Evolutionary conservation across 768 basidiomycete genomes (phyloP).

Genomic region (Serendipita sp.): DNA sequence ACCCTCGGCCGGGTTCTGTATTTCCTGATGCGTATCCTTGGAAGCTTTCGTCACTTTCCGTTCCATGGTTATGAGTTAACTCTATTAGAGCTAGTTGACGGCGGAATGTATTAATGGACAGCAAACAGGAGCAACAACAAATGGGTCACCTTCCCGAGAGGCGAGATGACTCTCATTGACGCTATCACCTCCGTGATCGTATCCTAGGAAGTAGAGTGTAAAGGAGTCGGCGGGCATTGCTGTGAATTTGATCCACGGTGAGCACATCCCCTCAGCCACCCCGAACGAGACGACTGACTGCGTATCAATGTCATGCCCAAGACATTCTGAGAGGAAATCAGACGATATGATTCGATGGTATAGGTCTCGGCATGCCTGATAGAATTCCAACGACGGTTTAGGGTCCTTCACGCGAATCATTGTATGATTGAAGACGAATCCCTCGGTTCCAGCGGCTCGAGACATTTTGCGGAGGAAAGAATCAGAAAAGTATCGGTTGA

Average conservation of each 20-base stretch:
- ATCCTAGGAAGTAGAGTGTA: constrained; percentile 78
- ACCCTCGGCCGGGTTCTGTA: constrained; percentile 50
- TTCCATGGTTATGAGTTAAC: constrained; percentile 81
- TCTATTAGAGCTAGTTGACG: constrained; percentile 52
- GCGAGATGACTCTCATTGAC: constrained; percentile 26
- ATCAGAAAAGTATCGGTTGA: background rate
- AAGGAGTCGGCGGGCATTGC: constrained; percentile 44
- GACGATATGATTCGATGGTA: background rate
- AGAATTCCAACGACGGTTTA: constrained; percentile 64
- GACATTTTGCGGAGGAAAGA: constrained; percentile 31
- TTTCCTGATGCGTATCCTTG: constrained; percentile 80
- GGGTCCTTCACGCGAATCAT: constrained; percentile 86
- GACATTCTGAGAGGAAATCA: background rate
- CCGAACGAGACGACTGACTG: background rate
- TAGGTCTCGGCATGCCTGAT: constrained; percentile 38
- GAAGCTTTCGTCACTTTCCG: constrained; percentile 64
- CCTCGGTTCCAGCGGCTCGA: constrained; percentile 45
- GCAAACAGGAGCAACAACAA: background rate
- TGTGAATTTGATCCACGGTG: constrained; percentile 22
- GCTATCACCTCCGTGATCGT: constrained; percentile 28
- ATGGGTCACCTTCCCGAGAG: constrained; percentile 37
- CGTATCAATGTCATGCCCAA: background rate
- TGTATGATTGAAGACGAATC: constrained; percentile 71
- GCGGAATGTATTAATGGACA: background rate
- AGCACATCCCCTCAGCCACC: constrained; percentile 15